Percentiles rank a stretch among this genome's conserved stretches.
phyloP scores from a whole-genome alignment of 306 rosid genomes.

The Medicago ruthenica region DNA sequence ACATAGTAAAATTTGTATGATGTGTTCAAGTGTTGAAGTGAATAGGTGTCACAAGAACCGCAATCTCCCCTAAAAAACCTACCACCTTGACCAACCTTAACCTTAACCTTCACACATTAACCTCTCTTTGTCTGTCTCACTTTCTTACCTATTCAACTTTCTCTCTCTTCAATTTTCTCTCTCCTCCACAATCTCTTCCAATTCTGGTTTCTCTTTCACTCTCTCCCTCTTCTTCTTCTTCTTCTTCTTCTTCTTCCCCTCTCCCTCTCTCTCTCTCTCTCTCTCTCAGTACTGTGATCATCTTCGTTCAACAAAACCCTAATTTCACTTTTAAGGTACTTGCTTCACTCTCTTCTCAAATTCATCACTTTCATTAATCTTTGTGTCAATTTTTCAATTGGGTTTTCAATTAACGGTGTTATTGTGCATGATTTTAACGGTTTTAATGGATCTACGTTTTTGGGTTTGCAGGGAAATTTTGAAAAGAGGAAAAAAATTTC shows the following conservation, averaged over 20 bases:
- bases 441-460: slow-evolving; percentile 49
- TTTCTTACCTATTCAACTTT: background rate
- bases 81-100: slow-evolving; percentile 57
- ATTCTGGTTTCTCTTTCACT: background rate
- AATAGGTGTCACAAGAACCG: slow-evolving; percentile 43
- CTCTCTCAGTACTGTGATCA: slow-evolving; percentile 23
- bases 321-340: slow-evolving; percentile 58
- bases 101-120: slow-evolving; percentile 1
- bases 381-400: background rate
- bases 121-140: background rate
- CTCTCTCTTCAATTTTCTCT: slow-evolving; percentile 24
- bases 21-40: background rate
- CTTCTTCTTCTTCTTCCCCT: background rate
- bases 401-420: background rate
- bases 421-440: background rate
- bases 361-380: background rate
- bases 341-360: slow-evolving; percentile 21
- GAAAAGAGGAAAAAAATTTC: background rate
- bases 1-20: too few species aligned
- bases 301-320: slow-evolving; percentile 71
- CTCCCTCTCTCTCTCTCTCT: background rate
- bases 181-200: slow-evolving; percentile 17
- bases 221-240: background rate
- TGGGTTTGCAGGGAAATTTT: slow-evolving; percentile 53
- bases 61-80: slow-evolving; percentile 75